Conservation (phyloP, 768 basidiomycete species). For the Termitomyces titanicus region DNA sequence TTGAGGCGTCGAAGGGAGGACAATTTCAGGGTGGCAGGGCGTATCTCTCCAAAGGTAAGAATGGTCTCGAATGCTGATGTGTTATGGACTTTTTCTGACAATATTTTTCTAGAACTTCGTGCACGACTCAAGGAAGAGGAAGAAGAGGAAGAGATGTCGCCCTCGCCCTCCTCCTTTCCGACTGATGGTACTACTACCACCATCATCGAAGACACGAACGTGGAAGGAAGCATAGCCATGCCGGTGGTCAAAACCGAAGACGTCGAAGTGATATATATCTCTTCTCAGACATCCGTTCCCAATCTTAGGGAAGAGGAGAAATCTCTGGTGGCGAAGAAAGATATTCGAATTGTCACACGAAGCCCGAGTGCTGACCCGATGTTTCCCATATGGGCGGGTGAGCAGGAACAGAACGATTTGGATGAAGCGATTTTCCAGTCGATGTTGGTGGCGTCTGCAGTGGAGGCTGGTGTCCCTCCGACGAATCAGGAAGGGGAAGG, state of each 20-base stretch:
- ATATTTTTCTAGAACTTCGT: neutral
- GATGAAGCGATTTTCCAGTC: neutral
- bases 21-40: neutral
- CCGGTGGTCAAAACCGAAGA: neutral
- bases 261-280: neutral
- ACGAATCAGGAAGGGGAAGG: neutral
- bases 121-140: neutral
- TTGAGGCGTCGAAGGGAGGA: neutral
- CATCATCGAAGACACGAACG: neutral
- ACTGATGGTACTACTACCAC: neutral
- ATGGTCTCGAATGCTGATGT: neutral
- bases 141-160: neutral
- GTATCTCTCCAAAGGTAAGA: neutral
- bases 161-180: neutral
- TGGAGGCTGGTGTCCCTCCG: neutral
- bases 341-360: neutral
- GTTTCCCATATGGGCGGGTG: neutral
- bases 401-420: neutral
- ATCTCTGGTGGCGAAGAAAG: neutral
- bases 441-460: neutral
- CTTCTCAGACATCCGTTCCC: too few species aligned
- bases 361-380: neutral
- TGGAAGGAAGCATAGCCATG: neutral
- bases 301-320: neutral
- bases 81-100: neutral